Evolutionary conservation across 2,329 filamentous ascomycete species (phyloP).

Genomic region (Fusarium praegraminearum): DNA sequence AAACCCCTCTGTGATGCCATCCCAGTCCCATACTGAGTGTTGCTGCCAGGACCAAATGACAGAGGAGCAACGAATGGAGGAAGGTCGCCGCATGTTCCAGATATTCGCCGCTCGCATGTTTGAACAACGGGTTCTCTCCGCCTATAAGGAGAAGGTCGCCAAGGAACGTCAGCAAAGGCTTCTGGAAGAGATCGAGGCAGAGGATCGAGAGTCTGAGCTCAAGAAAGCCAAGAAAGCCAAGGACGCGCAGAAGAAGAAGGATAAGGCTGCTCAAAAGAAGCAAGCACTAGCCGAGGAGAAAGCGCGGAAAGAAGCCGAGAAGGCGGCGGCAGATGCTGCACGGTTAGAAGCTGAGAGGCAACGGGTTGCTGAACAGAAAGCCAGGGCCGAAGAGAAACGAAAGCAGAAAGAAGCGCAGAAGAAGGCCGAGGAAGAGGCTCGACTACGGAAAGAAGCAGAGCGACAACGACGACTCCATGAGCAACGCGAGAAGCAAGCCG

Average conservation of each 20-base stretch:
- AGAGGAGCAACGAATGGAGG: constrained; percentile 98
- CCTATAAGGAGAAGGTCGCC: constrained; percentile 98
- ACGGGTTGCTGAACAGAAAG: constrained; percentile 82
- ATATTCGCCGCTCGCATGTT: constrained; percentile 99
- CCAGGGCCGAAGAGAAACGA: constrained; percentile 88
- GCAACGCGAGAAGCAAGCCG: constrained; percentile 86
- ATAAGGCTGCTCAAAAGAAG: constrained; percentile 91
- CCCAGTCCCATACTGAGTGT: constrained; percentile 58
- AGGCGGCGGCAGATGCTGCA: constrained; percentile 86
- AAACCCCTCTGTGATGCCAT: constrained; percentile 56
- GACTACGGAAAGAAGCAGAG: constrained; percentile 85
- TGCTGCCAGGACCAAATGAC: constrained; percentile 88
- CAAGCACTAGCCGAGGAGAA: constrained; percentile 91
- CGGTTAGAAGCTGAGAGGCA: constrained; percentile 80
- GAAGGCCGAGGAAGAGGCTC: constrained; percentile 91
- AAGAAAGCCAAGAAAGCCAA: constrained; percentile 93
- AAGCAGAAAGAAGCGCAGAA: constrained; percentile 92
- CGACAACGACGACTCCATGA: constrained; percentile 82
- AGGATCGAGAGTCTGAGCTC: constrained; percentile 79
- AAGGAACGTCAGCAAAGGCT: constrained; percentile 91
- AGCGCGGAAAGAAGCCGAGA: constrained; percentile 87
- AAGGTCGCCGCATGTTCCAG: constrained; percentile 98
- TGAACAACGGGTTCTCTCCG: constrained; percentile 93
- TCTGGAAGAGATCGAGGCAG: constrained; percentile 90
- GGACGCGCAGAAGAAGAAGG: constrained; percentile 94